Conservation (phyloP, 805 yeast species). For the Candida hungchunana region DNA sequence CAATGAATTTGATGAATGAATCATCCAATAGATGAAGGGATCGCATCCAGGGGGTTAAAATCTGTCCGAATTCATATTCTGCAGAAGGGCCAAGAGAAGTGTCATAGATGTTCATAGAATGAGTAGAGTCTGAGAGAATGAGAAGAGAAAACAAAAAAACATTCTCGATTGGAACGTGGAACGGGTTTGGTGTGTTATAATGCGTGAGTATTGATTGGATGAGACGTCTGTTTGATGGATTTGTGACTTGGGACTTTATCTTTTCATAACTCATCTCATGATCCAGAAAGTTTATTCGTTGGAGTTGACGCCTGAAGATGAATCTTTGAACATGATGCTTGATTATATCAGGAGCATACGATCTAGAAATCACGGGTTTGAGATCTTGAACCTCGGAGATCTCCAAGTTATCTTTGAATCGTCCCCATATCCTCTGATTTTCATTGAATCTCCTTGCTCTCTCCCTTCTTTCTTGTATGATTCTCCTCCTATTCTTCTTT, state of each 20-base stretch:
- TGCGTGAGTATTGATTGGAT: no score
- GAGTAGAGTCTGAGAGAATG: no score
- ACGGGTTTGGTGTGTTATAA: no score
- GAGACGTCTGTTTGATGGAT: no score
- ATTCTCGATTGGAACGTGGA: no score
- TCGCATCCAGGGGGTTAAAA: slow-evolving; percentile 2
- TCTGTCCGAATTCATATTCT: slow-evolving; percentile 4
- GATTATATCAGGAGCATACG: no score
- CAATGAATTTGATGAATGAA: slow-evolving; percentile 1
- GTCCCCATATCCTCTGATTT: slow-evolving; percentile 4
- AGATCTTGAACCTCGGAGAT: background rate
- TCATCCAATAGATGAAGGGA: slow-evolving; percentile 4
- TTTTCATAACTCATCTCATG: no score
- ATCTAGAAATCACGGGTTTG: background rate
- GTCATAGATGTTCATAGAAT: slow-evolving; percentile 1
- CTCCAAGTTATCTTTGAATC: slow-evolving; percentile 2
- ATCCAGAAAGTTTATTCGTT: no score
- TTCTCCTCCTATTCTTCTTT: background rate
- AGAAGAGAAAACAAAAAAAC: no score
- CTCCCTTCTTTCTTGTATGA: slow-evolving; percentile 4
- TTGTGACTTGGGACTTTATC: no score
- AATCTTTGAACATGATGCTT: no score
- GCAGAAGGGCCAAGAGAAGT: slow-evolving; percentile 1
- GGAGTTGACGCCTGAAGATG: no score
- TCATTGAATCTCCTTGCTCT: slow-evolving; percentile 9